phyloP scores from a whole-genome alignment of 1,139 yeast species.

The Kodamaea derodonti region DNA sequence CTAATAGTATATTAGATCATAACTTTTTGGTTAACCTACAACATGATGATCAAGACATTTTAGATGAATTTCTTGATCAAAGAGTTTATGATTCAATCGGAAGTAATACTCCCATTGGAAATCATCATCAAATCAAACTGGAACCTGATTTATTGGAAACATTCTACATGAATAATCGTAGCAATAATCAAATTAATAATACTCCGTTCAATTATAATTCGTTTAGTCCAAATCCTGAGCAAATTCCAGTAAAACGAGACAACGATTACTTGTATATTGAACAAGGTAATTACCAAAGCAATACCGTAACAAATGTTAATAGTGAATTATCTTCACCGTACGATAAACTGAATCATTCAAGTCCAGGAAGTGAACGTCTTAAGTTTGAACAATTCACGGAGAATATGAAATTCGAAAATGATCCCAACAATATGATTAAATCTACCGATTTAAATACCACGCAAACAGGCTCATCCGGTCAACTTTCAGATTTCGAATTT shows the following conservation, averaged over 20 bases:
- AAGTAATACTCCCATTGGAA: constrained; percentile 21
- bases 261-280: constrained; percentile 24
- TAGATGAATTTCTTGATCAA: constrained; percentile 58
- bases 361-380: neutral
- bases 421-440: neutral
- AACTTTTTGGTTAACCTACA: constrained; percentile 13
- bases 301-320: constrained; percentile 1
- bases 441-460: neutral
- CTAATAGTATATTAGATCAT: constrained; percentile 13
- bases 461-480: constrained; percentile 1
- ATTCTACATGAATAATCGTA: constrained; percentile 9
- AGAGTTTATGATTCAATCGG: constrained; percentile 45
- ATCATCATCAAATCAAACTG: constrained; percentile 10
- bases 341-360: neutral
- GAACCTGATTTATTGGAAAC: constrained; percentile 17
- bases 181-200: neutral
- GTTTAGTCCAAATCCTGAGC: neutral
- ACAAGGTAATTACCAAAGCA: constrained; percentile 12
- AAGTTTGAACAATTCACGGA: neutral
- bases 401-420: neutral
- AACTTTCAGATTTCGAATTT: constrained; percentile 38
- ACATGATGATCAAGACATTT: constrained; percentile 36
- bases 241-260: constrained; percentile 8
- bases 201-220: neutral
- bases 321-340: neutral